Percentiles rank a stretch among this genome's conserved stretches.
phyloP scores from a whole-genome alignment of 2,329 filamentous ascomycete species.

The Shiraia sp. region DNA sequence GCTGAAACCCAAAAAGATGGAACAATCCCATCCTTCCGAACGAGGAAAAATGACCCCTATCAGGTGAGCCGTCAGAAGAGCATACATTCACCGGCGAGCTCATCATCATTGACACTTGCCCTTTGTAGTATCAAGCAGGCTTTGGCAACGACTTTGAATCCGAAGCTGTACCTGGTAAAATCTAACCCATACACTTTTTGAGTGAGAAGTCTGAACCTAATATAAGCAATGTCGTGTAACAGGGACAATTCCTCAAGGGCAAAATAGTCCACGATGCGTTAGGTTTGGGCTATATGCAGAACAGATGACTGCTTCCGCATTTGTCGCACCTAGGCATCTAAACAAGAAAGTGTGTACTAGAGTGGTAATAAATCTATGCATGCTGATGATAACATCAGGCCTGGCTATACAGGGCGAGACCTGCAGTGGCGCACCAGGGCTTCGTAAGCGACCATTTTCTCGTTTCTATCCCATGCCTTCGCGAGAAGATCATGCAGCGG shows the following conservation, averaged over 20 bases:
- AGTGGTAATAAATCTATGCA: not conserved
- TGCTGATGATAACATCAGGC: conserved; percentile 11
- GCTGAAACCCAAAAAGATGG: conserved; percentile 64
- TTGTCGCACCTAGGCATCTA: conserved; percentile 41
- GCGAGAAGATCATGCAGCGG: conserved; percentile 2
- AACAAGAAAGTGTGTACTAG: conserved; percentile 35
- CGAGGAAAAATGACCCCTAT: conserved; percentile 59
- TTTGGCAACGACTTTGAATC: conserved; percentile 58
- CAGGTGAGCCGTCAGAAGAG: conserved; percentile 43
- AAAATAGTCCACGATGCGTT: conserved; percentile 46
- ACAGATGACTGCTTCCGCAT: conserved; percentile 43
- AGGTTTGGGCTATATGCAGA: conserved; percentile 44
- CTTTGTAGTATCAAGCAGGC: conserved; percentile 57
- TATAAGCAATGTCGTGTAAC: conserved; percentile 13
- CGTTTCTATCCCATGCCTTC: conserved; percentile 8
- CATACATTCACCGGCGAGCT: not conserved
- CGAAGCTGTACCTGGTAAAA: conserved; percentile 49
- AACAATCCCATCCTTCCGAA: conserved; percentile 57
- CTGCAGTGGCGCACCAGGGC: conserved; percentile 44
- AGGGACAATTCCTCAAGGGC: conserved; percentile 52
- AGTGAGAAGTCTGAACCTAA: conserved; percentile 4
- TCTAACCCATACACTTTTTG: not conserved
- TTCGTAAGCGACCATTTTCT: conserved; percentile 34
- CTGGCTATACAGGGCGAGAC: conserved; percentile 42
- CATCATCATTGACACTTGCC: conserved; percentile 9